Evolutionary conservation across 2,329 filamentous ascomycete species (phyloP).

Genomic region (Fusarium pseudonygamai): DNA sequence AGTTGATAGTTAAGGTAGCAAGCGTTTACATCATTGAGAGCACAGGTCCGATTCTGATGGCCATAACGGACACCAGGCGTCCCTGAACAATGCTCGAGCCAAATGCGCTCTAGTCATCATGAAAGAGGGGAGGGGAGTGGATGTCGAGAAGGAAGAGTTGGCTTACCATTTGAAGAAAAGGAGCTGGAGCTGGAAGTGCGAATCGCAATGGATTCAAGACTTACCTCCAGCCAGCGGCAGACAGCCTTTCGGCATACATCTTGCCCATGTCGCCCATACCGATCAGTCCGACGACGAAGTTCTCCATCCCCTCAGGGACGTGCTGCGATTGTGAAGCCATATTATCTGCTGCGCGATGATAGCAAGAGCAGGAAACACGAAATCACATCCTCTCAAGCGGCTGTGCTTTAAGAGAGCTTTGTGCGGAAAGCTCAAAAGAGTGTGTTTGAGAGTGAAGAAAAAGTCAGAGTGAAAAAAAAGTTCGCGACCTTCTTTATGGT

Average conservation of each 20-base stretch:
- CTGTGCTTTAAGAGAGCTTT: constrained; percentile 21
- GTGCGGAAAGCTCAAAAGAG: constrained; percentile 23
- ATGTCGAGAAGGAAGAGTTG: constrained; percentile 3
- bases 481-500: constrained; percentile 38
- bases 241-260: constrained; percentile 93
- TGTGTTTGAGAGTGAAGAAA: constrained; percentile 21
- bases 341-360: constrained; percentile 39
- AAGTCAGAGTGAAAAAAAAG: constrained; percentile 35
- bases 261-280: constrained; percentile 99
- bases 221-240: constrained; percentile 95
- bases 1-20: constrained; percentile 86
- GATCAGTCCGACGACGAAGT: constrained; percentile 89
- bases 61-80: constrained; percentile 78
- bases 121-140: constrained; percentile 40
- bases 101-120: constrained; percentile 99
- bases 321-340: constrained; percentile 44
- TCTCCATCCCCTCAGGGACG: constrained; percentile 63
- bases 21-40: constrained; percentile 98
- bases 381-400: constrained; percentile 43
- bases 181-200: constrained; percentile 23
- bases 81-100: constrained; percentile 93
- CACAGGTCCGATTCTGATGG: constrained; percentile 65
- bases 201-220: constrained; percentile 37
- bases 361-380: constrained; percentile 36
- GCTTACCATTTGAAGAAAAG: constrained; percentile 37